A percentile compares a stretch with the other conserved stretches of the same genome.
phyloP scores from a whole-genome alignment of 2,329 filamentous ascomycete species.

The Rhinocladiella mackenziei region DNA sequence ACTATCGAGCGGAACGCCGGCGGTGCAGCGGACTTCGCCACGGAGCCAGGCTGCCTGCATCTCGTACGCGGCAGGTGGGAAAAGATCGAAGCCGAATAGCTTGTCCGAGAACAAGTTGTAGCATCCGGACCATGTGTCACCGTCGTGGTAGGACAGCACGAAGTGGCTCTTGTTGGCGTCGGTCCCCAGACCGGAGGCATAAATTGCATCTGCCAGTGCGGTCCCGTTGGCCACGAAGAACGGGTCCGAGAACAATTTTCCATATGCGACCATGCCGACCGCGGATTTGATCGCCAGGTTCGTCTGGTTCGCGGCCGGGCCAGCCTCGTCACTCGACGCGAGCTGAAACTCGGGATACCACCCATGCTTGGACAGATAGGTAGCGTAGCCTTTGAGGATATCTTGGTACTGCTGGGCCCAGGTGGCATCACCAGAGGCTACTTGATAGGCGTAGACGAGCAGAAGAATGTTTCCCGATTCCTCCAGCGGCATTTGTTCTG shows the following conservation, averaged over 20 bases:
- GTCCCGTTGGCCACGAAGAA: constrained; percentile 39
- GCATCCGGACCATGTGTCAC: constrained; percentile 36
- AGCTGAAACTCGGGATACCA: constrained; percentile 40
- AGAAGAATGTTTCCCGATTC: constrained; percentile 42
- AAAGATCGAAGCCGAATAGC: constrained; percentile 39
- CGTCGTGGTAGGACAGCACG: constrained; percentile 38
- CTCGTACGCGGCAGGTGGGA: constrained; percentile 35
- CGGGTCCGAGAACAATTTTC: constrained; percentile 36
- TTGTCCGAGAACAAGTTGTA: constrained; percentile 44
- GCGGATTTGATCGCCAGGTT: constrained; percentile 47
- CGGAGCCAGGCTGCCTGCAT: constrained; percentile 39
- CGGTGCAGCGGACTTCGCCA: constrained; percentile 34
- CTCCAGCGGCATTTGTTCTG: constrained; percentile 43
- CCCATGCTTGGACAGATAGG: constrained; percentile 41
- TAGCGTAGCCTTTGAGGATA: constrained; percentile 39
- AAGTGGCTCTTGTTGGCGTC: constrained; percentile 40
- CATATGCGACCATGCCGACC: constrained; percentile 46
- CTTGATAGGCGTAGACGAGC: constrained; percentile 38
- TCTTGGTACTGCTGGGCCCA: constrained; percentile 38
- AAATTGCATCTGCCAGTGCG: constrained; percentile 37
- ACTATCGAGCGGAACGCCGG: constrained; percentile 41
- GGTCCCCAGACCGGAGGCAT: constrained; percentile 35
- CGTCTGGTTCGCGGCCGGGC: constrained; percentile 43
- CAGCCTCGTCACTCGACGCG: constrained; percentile 43
- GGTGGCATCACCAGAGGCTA: constrained; percentile 37